phyloP scores from a whole-genome alignment of 2,329 filamentous ascomycete genomes.

The Penicillium sp. region DNA sequence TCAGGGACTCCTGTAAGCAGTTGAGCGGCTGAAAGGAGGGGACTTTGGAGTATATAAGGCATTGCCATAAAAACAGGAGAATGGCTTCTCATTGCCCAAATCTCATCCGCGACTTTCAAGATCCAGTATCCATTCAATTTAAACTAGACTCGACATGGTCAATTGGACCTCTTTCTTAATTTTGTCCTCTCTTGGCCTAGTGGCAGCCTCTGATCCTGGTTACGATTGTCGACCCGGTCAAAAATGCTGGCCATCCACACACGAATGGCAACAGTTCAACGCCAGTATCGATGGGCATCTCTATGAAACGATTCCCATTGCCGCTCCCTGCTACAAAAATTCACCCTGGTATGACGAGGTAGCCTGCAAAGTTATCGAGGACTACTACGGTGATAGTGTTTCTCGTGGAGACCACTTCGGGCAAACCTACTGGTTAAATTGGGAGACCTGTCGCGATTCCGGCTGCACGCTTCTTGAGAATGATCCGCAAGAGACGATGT shows the following conservation, averaged over 20 bases:
- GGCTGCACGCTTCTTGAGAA: not conserved
- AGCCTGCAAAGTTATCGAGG: conserved; percentile 1
- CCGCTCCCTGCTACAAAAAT: conserved; percentile 7
- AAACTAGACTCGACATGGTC: not conserved
- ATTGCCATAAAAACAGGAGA: not conserved
- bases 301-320: conserved; percentile 5
- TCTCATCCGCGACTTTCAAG: not conserved
- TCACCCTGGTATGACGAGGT: conserved; percentile 1
- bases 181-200: not conserved
- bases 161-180: not conserved
- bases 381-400: not conserved
- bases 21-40: not conserved
- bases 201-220: not conserved
- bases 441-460: conserved; percentile 3
- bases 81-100: not conserved
- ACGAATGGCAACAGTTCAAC: conserved; percentile 9
- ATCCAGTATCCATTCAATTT: not conserved
- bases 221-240: not conserved
- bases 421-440: conserved; percentile 4
- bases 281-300: conserved; percentile 3
- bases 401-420: conserved; percentile 2
- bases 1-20: not conserved
- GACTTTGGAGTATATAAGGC: not conserved
- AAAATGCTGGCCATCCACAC: not conserved
- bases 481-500: not conserved